A percentile compares a stretch with the other conserved stretches of the same genome.
phyloP scores from a whole-genome alignment of 225 moss, liverwort and hornwort species.

The Polytrichum commune region DNA sequence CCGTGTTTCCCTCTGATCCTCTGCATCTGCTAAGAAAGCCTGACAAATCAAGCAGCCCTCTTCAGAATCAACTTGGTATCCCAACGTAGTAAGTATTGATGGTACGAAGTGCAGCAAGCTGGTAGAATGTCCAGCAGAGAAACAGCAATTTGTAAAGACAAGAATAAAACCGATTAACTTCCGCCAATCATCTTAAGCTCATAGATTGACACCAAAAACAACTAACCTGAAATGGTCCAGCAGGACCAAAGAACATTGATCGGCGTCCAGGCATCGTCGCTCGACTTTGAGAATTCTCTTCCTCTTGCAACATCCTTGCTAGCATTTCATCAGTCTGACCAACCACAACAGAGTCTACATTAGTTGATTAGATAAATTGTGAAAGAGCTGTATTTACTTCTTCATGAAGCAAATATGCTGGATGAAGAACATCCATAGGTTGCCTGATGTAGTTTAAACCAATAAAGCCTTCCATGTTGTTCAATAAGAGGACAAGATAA shows the following conservation, averaged over 20 bases:
- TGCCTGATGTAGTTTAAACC: not conserved
- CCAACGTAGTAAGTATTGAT: not conserved
- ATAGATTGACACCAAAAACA: not conserved
- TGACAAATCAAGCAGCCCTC: conserved; percentile 6
- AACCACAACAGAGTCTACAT: conserved; percentile 14
- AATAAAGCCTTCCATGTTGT: not conserved
- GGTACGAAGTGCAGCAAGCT: not conserved
- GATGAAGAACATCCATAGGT: too few relatives aligned
- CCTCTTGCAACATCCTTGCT: conserved; percentile 71
- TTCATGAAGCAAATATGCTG: too few relatives aligned
- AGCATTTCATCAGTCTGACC: conserved; percentile 56
- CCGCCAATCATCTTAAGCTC: too few relatives aligned
- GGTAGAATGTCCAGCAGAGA: not conserved
- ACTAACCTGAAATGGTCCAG: conserved; percentile 44
- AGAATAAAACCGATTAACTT: too few relatives aligned
- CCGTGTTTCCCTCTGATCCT: conserved; percentile 46
- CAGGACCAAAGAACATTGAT: conserved; percentile 24
- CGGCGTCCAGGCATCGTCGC: conserved; percentile 38
- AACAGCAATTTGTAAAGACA: too few relatives aligned
- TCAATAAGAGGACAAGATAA: too few relatives aligned
- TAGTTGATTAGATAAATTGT: too few relatives aligned
- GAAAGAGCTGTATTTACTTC: too few relatives aligned
- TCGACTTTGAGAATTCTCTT: conserved; percentile 53
- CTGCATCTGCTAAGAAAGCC: conserved; percentile 49
- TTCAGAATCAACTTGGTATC: not conserved